These are phyloP conservation scores for Candida patagonica DNA, from an alignment of 805 yeast species.

Conservation along the genomic window DNA sequence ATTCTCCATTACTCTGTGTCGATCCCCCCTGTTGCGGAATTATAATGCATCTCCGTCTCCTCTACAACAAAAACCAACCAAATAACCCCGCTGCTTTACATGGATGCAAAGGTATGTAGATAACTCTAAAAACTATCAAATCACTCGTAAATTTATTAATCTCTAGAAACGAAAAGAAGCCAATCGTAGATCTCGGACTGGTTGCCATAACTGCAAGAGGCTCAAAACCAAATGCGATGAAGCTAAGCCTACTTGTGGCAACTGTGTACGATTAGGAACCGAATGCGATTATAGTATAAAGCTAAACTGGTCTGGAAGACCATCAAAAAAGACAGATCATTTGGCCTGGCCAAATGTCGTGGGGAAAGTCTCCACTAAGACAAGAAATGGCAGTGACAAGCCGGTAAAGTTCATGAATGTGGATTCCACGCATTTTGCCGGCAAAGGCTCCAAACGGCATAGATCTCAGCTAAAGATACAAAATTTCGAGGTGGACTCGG, in stretches of 20 bases:
- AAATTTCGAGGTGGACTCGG: no score
- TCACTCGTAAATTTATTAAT: neutral
- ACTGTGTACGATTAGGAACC: constrained; percentile 39
- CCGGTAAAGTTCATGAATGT: neutral
- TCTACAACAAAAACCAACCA: no score
- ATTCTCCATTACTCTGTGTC: no score
- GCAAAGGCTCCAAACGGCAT: no score
- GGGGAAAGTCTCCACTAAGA: neutral
- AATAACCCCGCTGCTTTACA: no score
- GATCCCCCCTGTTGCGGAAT: no score
- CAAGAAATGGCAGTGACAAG: neutral
- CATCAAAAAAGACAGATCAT: constrained; percentile 35
- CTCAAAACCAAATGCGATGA: constrained; percentile 54
- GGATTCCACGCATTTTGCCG: no score
- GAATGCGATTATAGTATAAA: constrained; percentile 56
- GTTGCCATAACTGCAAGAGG: constrained; percentile 22
- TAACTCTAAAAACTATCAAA: neutral
- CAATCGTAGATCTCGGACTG: constrained; percentile 17
- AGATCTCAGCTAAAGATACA: no score
- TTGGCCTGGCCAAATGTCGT: constrained; percentile 23
- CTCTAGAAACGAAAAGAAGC: neutral
- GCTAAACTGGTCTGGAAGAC: constrained; percentile 70
- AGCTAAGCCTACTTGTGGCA: constrained; percentile 48
- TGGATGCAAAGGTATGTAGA: no score
- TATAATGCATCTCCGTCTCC: no score